Conservation (phyloP, 2,329 filamentous ascomycete species). For the Colletotrichum australisinense region DNA sequence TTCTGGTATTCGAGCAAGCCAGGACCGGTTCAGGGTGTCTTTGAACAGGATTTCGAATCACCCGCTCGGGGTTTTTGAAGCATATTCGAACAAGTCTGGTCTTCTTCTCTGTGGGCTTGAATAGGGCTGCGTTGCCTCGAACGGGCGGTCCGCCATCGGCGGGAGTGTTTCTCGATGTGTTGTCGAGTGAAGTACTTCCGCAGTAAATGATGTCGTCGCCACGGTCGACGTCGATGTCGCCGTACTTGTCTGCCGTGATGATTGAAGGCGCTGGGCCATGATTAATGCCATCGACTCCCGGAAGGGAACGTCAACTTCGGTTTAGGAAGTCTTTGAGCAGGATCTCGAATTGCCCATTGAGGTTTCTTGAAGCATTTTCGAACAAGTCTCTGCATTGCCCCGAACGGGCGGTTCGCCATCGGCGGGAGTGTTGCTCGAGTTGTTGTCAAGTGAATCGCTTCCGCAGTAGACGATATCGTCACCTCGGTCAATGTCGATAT, state of each 20-base stretch:
- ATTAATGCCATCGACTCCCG: neutral
- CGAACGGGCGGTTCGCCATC: neutral
- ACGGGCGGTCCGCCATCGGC: neutral
- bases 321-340: neutral
- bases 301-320: neutral
- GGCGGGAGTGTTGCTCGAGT: constrained; percentile 1
- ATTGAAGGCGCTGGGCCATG: constrained; percentile 43
- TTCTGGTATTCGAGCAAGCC: too few species aligned
- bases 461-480: constrained; percentile 42
- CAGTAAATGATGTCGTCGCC: constrained; percentile 43
- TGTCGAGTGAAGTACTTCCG: constrained; percentile 38
- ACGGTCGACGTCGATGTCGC: constrained; percentile 40
- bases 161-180: constrained; percentile 23
- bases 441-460: constrained; percentile 38
- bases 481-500: constrained; percentile 41
- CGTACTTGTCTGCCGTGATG: constrained; percentile 57
- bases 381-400: constrained; percentile 27
- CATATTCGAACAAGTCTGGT: neutral
- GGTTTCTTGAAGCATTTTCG: neutral
- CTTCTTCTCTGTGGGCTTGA: too few species aligned
- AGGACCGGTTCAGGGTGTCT: neutral
- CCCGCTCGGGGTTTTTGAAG: neutral
- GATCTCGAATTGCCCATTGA: neutral
- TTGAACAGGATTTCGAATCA: neutral
- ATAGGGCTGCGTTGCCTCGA: constrained; percentile 27